A percentile compares a stretch with the other conserved stretches of the same genome.
Conservation (phyloP, 2,329 filamentous ascomycete genomes). For the Fusarium sp. region DNA sequence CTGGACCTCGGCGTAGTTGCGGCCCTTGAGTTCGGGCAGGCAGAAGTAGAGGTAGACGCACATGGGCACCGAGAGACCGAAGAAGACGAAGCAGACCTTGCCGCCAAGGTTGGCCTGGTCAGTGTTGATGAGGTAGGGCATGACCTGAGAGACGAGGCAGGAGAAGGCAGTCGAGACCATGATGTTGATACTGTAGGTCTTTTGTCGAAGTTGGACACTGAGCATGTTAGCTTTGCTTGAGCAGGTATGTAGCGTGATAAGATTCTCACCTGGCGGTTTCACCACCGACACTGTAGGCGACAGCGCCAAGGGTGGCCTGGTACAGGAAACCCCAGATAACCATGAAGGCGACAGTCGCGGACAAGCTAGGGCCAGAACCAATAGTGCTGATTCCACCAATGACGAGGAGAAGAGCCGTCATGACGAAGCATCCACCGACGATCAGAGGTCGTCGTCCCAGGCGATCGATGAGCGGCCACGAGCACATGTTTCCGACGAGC, state of each 20-base stretch:
- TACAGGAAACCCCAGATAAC: conserved; percentile 45
- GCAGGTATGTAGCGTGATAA: too few species aligned
- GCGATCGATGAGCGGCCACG: conserved; percentile 47
- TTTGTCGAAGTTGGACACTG: conserved; percentile 45
- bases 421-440: conserved; percentile 42
- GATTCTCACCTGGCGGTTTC: conserved; percentile 43
- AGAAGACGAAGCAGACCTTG: conserved; percentile 49
- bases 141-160: conserved; percentile 45
- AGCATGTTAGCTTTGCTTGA: neutral
- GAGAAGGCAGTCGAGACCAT: conserved; percentile 46
- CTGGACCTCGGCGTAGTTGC: conserved; percentile 35
- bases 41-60: conserved; percentile 49
- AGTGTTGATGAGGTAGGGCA: conserved; percentile 46
- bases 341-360: conserved; percentile 46
- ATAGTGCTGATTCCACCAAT: conserved; percentile 49
- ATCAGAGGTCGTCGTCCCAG: conserved; percentile 47
- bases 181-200: conserved; percentile 50
- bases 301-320: conserved; percentile 45
- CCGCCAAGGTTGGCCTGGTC: conserved; percentile 47
- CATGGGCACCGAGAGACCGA: conserved; percentile 44
- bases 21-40: conserved; percentile 51
- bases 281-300: conserved; percentile 46
- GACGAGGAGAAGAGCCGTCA: conserved; percentile 44
- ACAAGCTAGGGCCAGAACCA: conserved; percentile 30
- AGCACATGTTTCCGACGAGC: conserved; percentile 45